Percentiles rank a stretch among this genome's conserved stretches.
phyloP scores from a whole-genome alignment of 108 stramenopile genomes.

The Stephanodiscus triporus region DNA sequence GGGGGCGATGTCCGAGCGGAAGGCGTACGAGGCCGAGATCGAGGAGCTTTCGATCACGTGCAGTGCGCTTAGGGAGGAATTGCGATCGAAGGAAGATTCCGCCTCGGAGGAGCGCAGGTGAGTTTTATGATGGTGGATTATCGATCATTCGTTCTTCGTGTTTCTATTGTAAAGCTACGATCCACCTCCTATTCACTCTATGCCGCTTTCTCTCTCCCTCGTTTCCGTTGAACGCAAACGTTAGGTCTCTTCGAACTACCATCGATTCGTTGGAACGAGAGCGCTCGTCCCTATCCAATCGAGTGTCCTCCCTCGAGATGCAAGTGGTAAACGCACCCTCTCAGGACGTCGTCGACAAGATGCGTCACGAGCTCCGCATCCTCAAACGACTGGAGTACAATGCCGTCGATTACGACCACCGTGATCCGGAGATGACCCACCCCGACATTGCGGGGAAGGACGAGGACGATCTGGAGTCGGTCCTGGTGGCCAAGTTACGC shows the following conservation, averaged over 20 bases:
- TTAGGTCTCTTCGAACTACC: slow-evolving; percentile 42
- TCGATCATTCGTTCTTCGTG: not conserved
- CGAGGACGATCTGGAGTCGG: slow-evolving; percentile 84
- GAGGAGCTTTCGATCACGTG: slow-evolving; percentile 68
- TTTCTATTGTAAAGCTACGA: not conserved
- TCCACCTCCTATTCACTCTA: not conserved
- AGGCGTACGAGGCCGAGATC: slow-evolving; percentile 88
- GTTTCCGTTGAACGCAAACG: not conserved
- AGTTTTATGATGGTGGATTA: no score
- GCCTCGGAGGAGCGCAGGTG: slow-evolving; percentile 52
- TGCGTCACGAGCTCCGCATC: slow-evolving; percentile 84
- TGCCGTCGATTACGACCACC: slow-evolving; percentile 75
- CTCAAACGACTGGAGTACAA: slow-evolving; percentile 88
- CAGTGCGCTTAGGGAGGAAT: slow-evolving; percentile 78
- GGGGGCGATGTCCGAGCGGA: slow-evolving; percentile 70
- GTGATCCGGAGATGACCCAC: slow-evolving; percentile 72
- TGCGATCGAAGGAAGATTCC: slow-evolving; percentile 63
- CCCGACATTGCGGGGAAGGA: slow-evolving; percentile 41
- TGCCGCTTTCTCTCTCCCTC: not conserved
- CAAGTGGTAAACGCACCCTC: slow-evolving; percentile 76
- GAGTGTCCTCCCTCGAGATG: slow-evolving; percentile 54
- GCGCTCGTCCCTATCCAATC: slow-evolving; percentile 39
- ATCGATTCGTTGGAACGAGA: slow-evolving; percentile 70
- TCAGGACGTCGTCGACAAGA: slow-evolving; percentile 68
- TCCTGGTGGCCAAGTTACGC: slow-evolving; percentile 76